phyloP scores from a whole-genome alignment of 148 eudicot species.

The Cornus controversa region DNA sequence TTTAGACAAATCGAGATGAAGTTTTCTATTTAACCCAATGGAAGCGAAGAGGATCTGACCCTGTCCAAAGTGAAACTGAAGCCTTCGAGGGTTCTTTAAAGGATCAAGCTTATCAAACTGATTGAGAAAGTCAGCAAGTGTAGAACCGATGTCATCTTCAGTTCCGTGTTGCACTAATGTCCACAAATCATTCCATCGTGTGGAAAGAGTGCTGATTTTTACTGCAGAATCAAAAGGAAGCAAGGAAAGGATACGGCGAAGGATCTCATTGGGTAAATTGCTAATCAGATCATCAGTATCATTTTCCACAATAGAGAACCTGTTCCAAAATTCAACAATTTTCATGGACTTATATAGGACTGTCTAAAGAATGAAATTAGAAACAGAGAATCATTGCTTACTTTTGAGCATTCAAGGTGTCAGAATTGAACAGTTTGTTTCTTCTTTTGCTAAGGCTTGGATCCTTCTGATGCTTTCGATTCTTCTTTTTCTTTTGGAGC shows the following conservation, averaged over 20 bases:
- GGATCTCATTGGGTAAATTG: slow-evolving; percentile 9
- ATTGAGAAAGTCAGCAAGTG: neutral
- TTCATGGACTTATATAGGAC: no score
- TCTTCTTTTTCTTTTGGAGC: no score
- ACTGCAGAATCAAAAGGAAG: neutral
- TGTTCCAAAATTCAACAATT: neutral
- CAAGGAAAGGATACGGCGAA: neutral
- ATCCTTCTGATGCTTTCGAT: neutral
- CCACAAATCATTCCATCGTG: neutral
- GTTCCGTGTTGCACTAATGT: slow-evolving; percentile 8
- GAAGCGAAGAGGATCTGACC: neutral
- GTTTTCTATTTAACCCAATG: slow-evolving; percentile 13
- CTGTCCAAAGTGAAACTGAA: slow-evolving; percentile 8
- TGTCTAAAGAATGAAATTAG: no score
- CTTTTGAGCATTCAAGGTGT: neutral
- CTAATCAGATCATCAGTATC: neutral
- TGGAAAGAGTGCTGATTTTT: neutral
- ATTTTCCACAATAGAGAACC: neutral
- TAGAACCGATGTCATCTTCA: neutral
- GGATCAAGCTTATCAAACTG: slow-evolving; percentile 13
- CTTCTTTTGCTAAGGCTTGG: neutral
- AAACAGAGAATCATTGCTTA: neutral
- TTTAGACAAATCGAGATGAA: slow-evolving; percentile 21
- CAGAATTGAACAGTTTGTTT: neutral
- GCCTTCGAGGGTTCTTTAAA: slow-evolving; percentile 6